Base-by-base conservation (phyloP, 805 yeast genomes). In the Yarrowia sp. region DNA sequence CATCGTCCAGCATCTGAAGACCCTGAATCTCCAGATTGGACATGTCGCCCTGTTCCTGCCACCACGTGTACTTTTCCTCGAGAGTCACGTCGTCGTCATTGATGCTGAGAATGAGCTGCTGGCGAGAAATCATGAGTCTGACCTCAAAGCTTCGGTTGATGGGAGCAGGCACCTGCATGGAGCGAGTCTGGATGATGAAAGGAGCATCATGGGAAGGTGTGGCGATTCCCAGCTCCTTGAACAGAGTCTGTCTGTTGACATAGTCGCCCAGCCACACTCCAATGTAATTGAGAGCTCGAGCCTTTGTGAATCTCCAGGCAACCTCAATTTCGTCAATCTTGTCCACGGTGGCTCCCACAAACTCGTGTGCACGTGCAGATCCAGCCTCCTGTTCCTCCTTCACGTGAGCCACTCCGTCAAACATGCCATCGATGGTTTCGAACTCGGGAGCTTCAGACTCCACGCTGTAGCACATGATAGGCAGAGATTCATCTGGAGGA, bases 401-500 rank as follows among this genome's bases (percentile, higher is more conserved):
- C 24, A 50, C 63, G 9, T 39, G 24, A 4, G 47, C 47, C n/a
- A 53, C 61, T 3, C 63, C 38, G 17, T 52, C 67, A 30, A 49
- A 52, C 64, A 58, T 58, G 30, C 64, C 64, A 13, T 58, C 64
- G 12, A 58, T 58, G 30, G 64, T 58, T 33, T 58, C 64, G 17
- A 42, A 58, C 17, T 58, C 64, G 9, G 20, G 9, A 6, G 50
- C 49, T 0, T 58, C 64, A 9, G 49, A 42, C 30, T 42, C 50
- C 13, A 61, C 20, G 9, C 38, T 33, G 24, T 50, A 64, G 17
- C 67, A 64, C 60, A 58, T 56, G 73, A 39, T 69, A 73, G 75
- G 46, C 74, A 67, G 19, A 6, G 67, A 52, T 34, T 50, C 39
- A 19, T 12, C 77, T 70, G 58, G 76, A 72, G 66, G 77, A 69